A percentile compares a stretch with the other conserved stretches of the same genome.
Conservation (phyloP, 2,329 filamentous ascomycete genomes). For the Epichloe bromicola region DNA sequence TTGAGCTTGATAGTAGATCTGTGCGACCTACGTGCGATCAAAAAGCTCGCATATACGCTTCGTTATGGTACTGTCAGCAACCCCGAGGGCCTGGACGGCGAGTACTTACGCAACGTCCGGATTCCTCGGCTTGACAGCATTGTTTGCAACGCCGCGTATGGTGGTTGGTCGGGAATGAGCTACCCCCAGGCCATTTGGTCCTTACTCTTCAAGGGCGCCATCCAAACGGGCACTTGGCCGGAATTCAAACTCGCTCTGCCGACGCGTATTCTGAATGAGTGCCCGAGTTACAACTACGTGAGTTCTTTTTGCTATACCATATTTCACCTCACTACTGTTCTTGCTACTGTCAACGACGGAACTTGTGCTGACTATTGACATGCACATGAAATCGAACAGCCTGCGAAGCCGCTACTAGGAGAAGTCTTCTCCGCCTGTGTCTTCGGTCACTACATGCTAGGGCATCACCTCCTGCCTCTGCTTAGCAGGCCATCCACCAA, state of each 20-base stretch:
- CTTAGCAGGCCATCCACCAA: conserved; percentile 37
- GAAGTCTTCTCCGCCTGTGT: conserved; percentile 84
- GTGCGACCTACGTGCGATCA: conserved; percentile 41
- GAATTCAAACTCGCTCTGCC: conserved; percentile 54
- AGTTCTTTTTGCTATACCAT: conserved; percentile 4
- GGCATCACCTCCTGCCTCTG: conserved; percentile 65
- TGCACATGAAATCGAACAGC: conserved; percentile 23
- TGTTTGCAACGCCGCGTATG: conserved; percentile 79
- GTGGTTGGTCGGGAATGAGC: conserved; percentile 70
- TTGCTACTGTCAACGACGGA: background rate
- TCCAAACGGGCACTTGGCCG: conserved; percentile 63
- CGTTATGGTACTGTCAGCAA: conserved; percentile 32
- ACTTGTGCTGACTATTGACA: background rate
- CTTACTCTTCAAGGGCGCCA: conserved; percentile 44
- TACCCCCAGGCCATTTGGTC: conserved; percentile 46
- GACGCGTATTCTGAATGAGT: conserved; percentile 30
- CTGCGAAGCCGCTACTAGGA: conserved; percentile 48
- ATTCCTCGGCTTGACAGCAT: conserved; percentile 65
- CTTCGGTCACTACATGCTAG: conserved; percentile 88
- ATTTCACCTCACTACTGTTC: background rate
- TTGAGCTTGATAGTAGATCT: conserved; percentile 46
- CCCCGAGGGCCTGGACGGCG: conserved; percentile 24
- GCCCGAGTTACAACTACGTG: conserved; percentile 22
- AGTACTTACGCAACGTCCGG: conserved; percentile 28
- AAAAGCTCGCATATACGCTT: conserved; percentile 33